Evolutionary conservation across 371 early-diverging fungal species (phyloP), one percentile per base, ranked within the genome.

Genomic region (Rhizopus sp.): DNA sequence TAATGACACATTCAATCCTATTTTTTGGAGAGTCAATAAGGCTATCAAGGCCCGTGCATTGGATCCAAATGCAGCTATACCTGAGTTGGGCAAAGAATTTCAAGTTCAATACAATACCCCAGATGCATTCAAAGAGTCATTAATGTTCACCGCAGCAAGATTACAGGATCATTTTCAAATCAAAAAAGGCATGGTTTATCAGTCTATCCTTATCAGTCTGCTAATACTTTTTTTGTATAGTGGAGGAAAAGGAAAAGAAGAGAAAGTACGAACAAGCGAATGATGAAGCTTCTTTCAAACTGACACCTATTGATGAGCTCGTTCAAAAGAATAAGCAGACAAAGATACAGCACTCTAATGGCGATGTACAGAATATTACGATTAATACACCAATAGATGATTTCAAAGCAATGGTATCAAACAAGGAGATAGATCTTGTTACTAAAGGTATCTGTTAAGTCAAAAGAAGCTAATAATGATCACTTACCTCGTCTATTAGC

Each of bases 1-100:
- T 0, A 78, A 81, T 42, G 62, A 73, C 4, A 78, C 80, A 1
- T 86, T 72, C 48, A 90, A 88, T 53, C 89, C 89, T 13, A 62
- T 69, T 1, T 60, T 77, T 13, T 88, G 84, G 78, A 60, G 85
- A 13, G 55, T 85, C 0, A 78, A 75, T 35, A 74, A 83, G 51
- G 73, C 84, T 42, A 79, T 88, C 47, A 78, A 80, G 15, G 61
- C 68, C 17, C 78, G 88, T 16, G 86, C 84, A 0, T 30, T 87
- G 17, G 73, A 87, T 41, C 79, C 76, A 8, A 64, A 70, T 7
- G 76, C 70, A 0, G 66, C 75, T 3, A 62, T 88, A 6, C 87
- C 88, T 2, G 83, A 84, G 0, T 29, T 82, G 4, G 46, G 62
- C 0, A 58, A 86, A 6, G 34, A 49, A 10, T 32, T 15, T 50